Conservation (phyloP, 257 asterid genomes). For the Rhazya stricta region DNA sequence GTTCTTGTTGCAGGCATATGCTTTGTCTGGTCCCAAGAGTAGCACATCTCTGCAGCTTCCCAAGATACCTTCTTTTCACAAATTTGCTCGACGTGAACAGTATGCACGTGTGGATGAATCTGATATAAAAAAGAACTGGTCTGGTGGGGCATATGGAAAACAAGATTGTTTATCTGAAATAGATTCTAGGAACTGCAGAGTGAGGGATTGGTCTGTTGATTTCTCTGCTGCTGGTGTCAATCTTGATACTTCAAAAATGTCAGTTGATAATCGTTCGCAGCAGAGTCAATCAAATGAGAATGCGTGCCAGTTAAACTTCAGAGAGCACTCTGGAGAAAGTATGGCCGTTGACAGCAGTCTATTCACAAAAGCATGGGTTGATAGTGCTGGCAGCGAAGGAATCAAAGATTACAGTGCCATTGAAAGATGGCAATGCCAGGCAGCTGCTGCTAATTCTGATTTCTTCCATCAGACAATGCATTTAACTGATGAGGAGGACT, state of each 20-base stretch:
- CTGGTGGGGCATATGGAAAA: conserved; percentile 64
- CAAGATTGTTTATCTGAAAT: conserved; percentile 92
- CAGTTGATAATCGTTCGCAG: conserved; percentile 64
- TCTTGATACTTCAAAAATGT: conserved; percentile 58
- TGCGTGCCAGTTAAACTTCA: conserved; percentile 54
- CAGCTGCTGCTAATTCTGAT: conserved; percentile 95
- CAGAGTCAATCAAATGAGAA: conserved; percentile 72
- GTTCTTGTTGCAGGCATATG: conserved; percentile 64
- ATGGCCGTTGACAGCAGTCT: conserved; percentile 72
- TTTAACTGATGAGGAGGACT: conserved; percentile 76
- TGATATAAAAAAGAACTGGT: conserved; percentile 68
- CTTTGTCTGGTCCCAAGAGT: conserved; percentile 71
- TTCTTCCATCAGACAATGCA: conserved; percentile 57
- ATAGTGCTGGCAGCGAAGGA: conserved; percentile 80
- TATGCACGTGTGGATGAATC: conserved; percentile 59
- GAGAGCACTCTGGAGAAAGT: conserved; percentile 94
- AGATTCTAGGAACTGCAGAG: conserved; percentile 97
- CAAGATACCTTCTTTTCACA: conserved; percentile 89
- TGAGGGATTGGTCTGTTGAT: conserved; percentile 98
- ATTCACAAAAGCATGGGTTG: conserved; percentile 96
- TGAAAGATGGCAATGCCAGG: conserved; percentile 99
- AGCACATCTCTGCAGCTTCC: conserved; percentile 61
- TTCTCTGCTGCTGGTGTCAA: conserved; percentile 90
- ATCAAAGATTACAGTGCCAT: conserved; percentile 90
- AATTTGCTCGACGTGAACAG: conserved; percentile 93